Evolutionary conservation across 352 stramenopile species (phyloP), one percentile per base, ranked within the genome.

Genomic region (Phytopythium kandeliae): DNA sequence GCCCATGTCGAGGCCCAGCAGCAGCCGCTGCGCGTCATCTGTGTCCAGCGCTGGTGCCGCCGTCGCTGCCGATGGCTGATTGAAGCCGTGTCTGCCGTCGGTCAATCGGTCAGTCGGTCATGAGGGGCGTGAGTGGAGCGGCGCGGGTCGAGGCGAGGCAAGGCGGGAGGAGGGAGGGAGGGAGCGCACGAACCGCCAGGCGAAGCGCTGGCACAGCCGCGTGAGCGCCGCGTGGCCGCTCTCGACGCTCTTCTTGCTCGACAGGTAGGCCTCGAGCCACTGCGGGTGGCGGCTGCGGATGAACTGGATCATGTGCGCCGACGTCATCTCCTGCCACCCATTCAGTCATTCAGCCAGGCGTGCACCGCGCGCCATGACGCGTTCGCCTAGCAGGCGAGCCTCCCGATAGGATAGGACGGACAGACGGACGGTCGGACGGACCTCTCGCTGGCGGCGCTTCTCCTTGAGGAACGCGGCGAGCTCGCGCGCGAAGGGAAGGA

Each of bases 1-100:
- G 48, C 82, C 82, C 17, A 93, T 68, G 53, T 93, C 82, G 21
- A 93, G 19, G 5, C 82, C 82, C 22, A 90, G 73, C 1, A 78
- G 63, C 25, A 69, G 31, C 7, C 53, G 50, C 28, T 36, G 59
- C 21, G 61, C 55, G 38, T 72, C 65, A 8, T 60, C 48, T 4
- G 35, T n/a, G 22, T 28, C 38, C 19, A 16, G n/a, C 30, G 38
- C 28, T 11, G 38, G 12, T 26, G 50, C 51, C 31, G 31, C 31
- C 4, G 31, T 51, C 4, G 31, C 31, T 2, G 31, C 15, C 31
- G 28, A 35, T n/a, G 51, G 40, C 34, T 48, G 49, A 13, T 51
- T 58, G 26, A 75, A 66, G 5, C 66, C 66, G 44, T 69, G 66
- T 42, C 66, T 50, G 44, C 17, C 8, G 16, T 3, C 13, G 17